Conservation (phyloP, 768 basidiomycete genomes). For the Amanita exitialis region DNA sequence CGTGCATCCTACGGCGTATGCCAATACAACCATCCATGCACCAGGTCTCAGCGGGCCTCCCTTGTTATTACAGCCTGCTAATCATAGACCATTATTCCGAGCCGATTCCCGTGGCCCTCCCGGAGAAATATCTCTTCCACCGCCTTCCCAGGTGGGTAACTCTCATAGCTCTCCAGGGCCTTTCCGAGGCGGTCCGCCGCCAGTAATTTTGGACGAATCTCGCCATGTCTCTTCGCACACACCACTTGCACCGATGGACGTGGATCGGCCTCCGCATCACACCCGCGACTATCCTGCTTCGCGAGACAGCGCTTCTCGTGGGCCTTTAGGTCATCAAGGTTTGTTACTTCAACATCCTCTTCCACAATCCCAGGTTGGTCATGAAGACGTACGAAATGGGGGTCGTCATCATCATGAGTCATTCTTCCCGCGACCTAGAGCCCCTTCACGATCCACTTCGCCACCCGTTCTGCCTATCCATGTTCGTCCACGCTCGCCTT, state of each 20-base stretch:
- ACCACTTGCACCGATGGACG: conserved; percentile 72
- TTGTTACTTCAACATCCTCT: conserved; percentile 61
- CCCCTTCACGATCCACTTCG: conserved; percentile 50
- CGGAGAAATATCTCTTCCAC: conserved; percentile 46
- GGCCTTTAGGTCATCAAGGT: conserved; percentile 44
- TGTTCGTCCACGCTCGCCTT: conserved; percentile 46
- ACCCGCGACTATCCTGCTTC: conserved; percentile 45
- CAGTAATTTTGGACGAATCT: conserved; percentile 67
- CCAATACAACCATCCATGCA: conserved; percentile 65
- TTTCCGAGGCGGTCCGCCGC: conserved; percentile 77
- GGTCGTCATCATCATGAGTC: conserved; percentile 41
- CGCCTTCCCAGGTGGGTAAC: conserved; percentile 41
- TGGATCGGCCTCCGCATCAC: conserved; percentile 48
- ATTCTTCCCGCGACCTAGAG: conserved; percentile 44
- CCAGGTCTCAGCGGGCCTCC: conserved; percentile 61
- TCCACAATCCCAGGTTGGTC: conserved; percentile 45
- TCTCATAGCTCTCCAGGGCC: conserved; percentile 56
- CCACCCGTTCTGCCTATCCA: conserved; percentile 31
- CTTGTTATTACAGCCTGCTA: conserved; percentile 45
- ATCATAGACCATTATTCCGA: conserved; percentile 47
- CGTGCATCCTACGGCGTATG: conserved; percentile 93
- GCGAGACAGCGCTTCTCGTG: conserved; percentile 36
- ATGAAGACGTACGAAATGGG: conserved; percentile 41
- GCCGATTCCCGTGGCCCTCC: conserved; percentile 59
- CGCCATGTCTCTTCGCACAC: conserved; percentile 61